phyloP scores from a whole-genome alignment of 2,329 filamentous ascomycete genomes.

The Cylindrodendrum hubeiense region DNA sequence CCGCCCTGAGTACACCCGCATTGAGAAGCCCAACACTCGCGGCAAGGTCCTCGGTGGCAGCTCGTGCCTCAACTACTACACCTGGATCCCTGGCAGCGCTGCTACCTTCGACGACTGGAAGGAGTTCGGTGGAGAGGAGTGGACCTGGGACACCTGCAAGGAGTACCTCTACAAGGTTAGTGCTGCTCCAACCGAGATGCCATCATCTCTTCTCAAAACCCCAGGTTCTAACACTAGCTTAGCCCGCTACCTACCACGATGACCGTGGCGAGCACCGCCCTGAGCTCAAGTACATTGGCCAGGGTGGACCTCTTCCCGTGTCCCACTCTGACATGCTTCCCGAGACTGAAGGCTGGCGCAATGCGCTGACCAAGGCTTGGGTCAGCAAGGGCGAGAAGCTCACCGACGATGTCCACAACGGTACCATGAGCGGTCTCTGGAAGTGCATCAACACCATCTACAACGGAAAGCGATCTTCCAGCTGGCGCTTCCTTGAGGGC shows the following conservation, averaged over 20 bases:
- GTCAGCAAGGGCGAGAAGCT: slow-evolving; percentile 62
- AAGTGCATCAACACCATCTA: slow-evolving; percentile 69
- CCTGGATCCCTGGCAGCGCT: slow-evolving; percentile 70
- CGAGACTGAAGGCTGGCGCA: slow-evolving; percentile 64
- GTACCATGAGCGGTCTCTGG: slow-evolving; percentile 65
- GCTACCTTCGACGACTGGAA: slow-evolving; percentile 75
- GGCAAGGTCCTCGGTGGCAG: slow-evolving; percentile 71
- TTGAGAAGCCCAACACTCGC: slow-evolving; percentile 74
- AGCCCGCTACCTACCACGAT: slow-evolving; percentile 68
- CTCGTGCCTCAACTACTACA: slow-evolving; percentile 72
- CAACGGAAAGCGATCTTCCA: slow-evolving; percentile 65
- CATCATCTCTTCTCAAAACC: neutral
- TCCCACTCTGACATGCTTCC: slow-evolving; percentile 66
- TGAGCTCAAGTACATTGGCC: slow-evolving; percentile 64
- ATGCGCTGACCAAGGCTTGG: slow-evolving; percentile 65
- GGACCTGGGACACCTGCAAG: slow-evolving; percentile 63
- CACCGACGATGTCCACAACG: slow-evolving; percentile 68
- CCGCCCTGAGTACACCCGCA: slow-evolving; percentile 68
- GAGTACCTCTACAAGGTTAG: slow-evolving; percentile 64
- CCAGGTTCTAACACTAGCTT: neutral
- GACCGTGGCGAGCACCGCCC: slow-evolving; percentile 59
- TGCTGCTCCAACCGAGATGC: neutral
- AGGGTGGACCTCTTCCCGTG: slow-evolving; percentile 64
- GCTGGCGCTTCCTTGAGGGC: slow-evolving; percentile 62
- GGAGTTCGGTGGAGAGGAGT: slow-evolving; percentile 78